These are phyloP conservation scores for Vachellia collinsii DNA, from an alignment of 306 rosid species.

Conservation along the genomic window DNA sequence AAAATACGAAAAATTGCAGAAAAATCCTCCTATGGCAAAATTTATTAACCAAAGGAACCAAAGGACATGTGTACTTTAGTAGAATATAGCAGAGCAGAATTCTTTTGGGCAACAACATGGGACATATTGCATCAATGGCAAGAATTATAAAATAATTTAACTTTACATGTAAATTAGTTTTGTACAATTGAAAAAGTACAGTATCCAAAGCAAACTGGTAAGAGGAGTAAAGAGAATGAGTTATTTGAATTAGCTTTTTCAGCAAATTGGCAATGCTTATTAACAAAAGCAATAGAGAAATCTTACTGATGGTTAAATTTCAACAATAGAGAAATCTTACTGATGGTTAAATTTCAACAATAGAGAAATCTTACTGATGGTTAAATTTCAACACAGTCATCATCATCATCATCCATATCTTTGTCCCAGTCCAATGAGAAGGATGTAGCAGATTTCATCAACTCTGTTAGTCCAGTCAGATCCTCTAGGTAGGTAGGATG, in stretches of 20 bases:
- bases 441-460: slow-evolving; percentile 82
- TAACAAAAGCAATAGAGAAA: neutral
- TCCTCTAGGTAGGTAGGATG: slow-evolving; percentile 95
- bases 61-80: no score
- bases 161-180: slow-evolving; percentile 17
- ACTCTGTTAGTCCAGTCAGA: slow-evolving; percentile 89
- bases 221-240: slow-evolving; percentile 1
- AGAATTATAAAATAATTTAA: neutral
- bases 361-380: neutral
- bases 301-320: slow-evolving; percentile 49
- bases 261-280: slow-evolving; percentile 26
- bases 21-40: no score
- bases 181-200: slow-evolving; percentile 46
- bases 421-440: slow-evolving; percentile 77
- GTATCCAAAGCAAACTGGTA: slow-evolving; percentile 8
- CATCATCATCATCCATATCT: slow-evolving; percentile 59
- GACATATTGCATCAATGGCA: neutral
- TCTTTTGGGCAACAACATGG: neutral
- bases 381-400: slow-evolving; percentile 72
- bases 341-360: no score
- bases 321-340: slow-evolving; percentile 37
- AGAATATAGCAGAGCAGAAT: neutral
- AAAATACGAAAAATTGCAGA: no score
- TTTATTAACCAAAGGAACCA: no score
- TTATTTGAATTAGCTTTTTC: slow-evolving; percentile 38